Conservation (phyloP, 306 rosid genomes). For the Purshia tridentata region DNA sequence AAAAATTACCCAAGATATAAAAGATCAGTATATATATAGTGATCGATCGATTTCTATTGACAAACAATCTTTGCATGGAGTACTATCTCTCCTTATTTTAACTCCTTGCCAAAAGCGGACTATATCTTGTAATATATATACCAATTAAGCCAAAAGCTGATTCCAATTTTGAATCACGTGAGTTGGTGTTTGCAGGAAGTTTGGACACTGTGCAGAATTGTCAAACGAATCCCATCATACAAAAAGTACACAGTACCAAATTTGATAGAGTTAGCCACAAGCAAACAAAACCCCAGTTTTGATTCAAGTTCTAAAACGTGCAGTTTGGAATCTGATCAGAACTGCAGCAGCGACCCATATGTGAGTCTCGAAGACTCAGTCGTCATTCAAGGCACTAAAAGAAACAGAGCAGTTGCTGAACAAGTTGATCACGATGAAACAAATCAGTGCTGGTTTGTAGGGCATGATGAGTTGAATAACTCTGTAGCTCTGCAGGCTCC, state of each 20-base stretch:
- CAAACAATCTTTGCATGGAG: too few relatives aligned
- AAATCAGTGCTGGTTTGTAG: constrained; percentile 25
- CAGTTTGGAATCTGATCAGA: constrained; percentile 52
- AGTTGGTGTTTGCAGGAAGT: constrained; percentile 62
- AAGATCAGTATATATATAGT: too few relatives aligned
- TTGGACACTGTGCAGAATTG: constrained; percentile 87
- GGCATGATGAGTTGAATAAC: constrained; percentile 11
- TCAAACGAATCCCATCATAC: constrained; percentile 64
- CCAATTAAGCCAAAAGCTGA: neutral
- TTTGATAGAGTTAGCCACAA: constrained; percentile 30
- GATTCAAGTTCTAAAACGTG: constrained; percentile 54
- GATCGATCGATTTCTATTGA: too few relatives aligned
- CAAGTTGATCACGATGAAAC: constrained; percentile 24
- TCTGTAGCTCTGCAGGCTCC: constrained; percentile 26
- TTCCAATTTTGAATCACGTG: neutral
- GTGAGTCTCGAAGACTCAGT: constrained; percentile 36
- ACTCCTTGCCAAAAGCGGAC: too few relatives aligned
- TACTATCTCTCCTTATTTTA: too few relatives aligned
- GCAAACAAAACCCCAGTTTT: constrained; percentile 20
- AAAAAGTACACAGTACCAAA: constrained; percentile 46
- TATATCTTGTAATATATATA: too few relatives aligned
- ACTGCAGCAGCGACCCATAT: constrained; percentile 24
- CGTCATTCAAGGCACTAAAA: constrained; percentile 34
- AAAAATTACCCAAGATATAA: too few relatives aligned
- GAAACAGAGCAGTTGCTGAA: constrained; percentile 25